A percentile compares a stretch with the other conserved stretches of the same genome.
These are phyloP conservation scores for maize (Zea mays) DNA, from an alignment of 176 grass and related monocot species.

Conservation along the genomic window Zm-B73-REFERENCE-NAM-5.0 NC_050096.1:202198001-202198500, in stretches of 20 bases:
- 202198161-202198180: background rate
- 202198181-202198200: background rate
- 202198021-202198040: background rate
- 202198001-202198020: constrained; percentile 2
- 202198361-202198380: too few relatives aligned
- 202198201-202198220: background rate
- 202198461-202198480: background rate
- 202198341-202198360: background rate
- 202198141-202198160: too few relatives aligned
- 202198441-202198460: background rate
- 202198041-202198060: background rate
- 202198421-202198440: background rate
- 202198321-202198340: background rate
- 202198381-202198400: too few relatives aligned
- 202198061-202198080: background rate
- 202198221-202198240: constrained; percentile 4
- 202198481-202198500: background rate
- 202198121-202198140: background rate
- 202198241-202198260: constrained; percentile 17
- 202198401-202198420: background rate
- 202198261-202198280: constrained; percentile 25
- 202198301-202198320: background rate
- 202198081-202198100: background rate
- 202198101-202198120: background rate
- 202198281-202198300: background rate